Conservation (phyloP, 129 eudicot genomes). For the Saussurea involucrata region DNA sequence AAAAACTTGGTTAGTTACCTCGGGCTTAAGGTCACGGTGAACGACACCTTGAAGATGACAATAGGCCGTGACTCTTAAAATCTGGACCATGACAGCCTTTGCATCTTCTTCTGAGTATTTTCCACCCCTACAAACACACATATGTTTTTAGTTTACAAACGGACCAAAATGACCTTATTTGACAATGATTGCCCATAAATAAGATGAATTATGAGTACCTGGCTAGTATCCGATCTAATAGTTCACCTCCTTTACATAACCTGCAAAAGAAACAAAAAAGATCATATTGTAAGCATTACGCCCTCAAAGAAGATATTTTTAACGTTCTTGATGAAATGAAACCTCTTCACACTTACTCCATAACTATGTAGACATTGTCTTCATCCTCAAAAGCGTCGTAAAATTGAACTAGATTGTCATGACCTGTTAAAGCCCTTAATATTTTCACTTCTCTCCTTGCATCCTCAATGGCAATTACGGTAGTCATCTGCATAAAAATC, state of each 20-base stretch:
- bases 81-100: slow-evolving; percentile 85
- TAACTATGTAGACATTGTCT: slow-evolving; percentile 83
- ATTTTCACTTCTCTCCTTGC: slow-evolving; percentile 96
- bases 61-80: slow-evolving; percentile 81
- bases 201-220: slow-evolving; percentile 38
- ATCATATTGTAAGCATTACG: too few species aligned
- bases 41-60: slow-evolving; percentile 99
- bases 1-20: slow-evolving; percentile 47
- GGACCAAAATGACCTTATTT: neutral
- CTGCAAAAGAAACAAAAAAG: slow-evolving; percentile 33
- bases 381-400: slow-evolving; percentile 96
- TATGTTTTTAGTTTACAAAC: too few species aligned
- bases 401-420: slow-evolving; percentile 86
- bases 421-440: slow-evolving; percentile 83
- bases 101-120: slow-evolving; percentile 98
- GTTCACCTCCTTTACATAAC: slow-evolving; percentile 97
- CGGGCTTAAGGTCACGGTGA: slow-evolving; percentile 97
- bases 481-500: slow-evolving; percentile 73
- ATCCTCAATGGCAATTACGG: slow-evolving; percentile 93
- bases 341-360: slow-evolving; percentile 73
- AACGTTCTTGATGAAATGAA: neutral
- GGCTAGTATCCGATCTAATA: slow-evolving; percentile 87
- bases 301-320: neutral
- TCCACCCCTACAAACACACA: slow-evolving; percentile 93
- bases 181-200: neutral